Base-by-base conservation (phyloP, 2,329 filamentous ascomycete genomes). In the Rhinocladiella mackenziei region DNA sequence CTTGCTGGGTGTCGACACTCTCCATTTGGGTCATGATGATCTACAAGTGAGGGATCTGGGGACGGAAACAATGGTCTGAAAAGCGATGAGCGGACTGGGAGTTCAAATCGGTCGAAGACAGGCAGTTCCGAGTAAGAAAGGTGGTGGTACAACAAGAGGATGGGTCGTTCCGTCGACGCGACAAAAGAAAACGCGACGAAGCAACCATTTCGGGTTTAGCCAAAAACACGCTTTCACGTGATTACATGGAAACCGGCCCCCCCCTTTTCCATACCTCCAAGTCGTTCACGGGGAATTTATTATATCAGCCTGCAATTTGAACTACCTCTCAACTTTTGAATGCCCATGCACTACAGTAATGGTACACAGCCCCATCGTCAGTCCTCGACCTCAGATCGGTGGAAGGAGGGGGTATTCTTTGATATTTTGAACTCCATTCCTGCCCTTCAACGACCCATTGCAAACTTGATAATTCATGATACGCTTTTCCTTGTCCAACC, bases 21-120 rank as follows among this genome's bases (percentile, higher is more conserved):
- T 54, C 48, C 15, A 38, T 47, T 43, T 57, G 53, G 8, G 55
- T 57, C 55, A 57, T 57, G 22, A 15, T 44, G 48, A 10, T 11
- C 4, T 7, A 8, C 8, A 18, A 15, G 34, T 11, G 20, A n/a
- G 23, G 23, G n/a, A n/a, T 7, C 23, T 26, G 7, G 7, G 23
- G n/a, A 26, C 23, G n/a, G 23, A n/a, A n/a, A n/a, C n/a, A n/a
- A n/a, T n/a, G n/a, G n/a, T n/a, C n/a, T n/a, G n/a, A n/a, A n/a
- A n/a, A n/a, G n/a, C n/a, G n/a, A n/a, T n/a, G n/a, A n/a, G n/a
- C n/a, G n/a, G n/a, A n/a, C n/a, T n/a, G n/a, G 9, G 30, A 33
- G 14, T 18, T 4, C 11, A 30, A 6, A 30, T 30, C 5, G 28
- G 11, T 10, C 28, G 28, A 30, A 30, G 28, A 30, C 5, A 5